Conservation (phyloP, 306 rosid genomes). For the Hippophae gyantsensis region DNA sequence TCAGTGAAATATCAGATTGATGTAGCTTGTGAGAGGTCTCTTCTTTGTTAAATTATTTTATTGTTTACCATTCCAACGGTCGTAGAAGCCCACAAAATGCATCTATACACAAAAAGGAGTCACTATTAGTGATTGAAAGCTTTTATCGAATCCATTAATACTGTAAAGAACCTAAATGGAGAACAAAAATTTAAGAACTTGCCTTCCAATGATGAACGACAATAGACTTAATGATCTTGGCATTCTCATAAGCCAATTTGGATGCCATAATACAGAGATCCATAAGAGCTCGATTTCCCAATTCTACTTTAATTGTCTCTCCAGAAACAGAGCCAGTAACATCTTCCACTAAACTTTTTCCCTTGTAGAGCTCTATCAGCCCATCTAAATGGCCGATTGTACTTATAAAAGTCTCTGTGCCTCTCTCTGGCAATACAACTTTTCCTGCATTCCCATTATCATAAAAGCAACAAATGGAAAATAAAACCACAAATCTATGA, state of each 20-base stretch:
- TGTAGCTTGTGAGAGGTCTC: too few relatives aligned
- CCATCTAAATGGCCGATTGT: conserved; percentile 54
- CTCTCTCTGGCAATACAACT: conserved; percentile 50
- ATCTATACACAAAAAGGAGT: conserved; percentile 30
- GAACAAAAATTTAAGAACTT: conserved; percentile 13
- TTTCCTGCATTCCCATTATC: conserved; percentile 36
- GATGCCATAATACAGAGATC: conserved; percentile 75
- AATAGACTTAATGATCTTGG: conserved; percentile 26
- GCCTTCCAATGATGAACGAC: conserved; percentile 61
- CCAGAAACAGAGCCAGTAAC: conserved; percentile 14
- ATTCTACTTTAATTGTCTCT: conserved; percentile 15
- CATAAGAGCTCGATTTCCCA: conserved; percentile 40
- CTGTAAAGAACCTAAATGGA: neutral
- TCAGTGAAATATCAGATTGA: too few relatives aligned
- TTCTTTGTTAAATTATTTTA: too few relatives aligned
- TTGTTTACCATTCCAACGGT: conserved; percentile 61
- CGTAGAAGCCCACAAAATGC: conserved; percentile 65
- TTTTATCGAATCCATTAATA: neutral
- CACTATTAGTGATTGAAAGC: neutral
- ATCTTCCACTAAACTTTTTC: conserved; percentile 18
- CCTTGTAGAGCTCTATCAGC: conserved; percentile 36
- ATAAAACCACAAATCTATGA: neutral
- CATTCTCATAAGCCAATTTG: conserved; percentile 70
- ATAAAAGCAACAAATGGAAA: conserved; percentile 1
- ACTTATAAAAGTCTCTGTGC: conserved; percentile 50